These are phyloP conservation scores for Hortiboletus flavorubellus DNA, from an alignment of 768 basidiomycete genomes.

Conservation along the genomic window DNA sequence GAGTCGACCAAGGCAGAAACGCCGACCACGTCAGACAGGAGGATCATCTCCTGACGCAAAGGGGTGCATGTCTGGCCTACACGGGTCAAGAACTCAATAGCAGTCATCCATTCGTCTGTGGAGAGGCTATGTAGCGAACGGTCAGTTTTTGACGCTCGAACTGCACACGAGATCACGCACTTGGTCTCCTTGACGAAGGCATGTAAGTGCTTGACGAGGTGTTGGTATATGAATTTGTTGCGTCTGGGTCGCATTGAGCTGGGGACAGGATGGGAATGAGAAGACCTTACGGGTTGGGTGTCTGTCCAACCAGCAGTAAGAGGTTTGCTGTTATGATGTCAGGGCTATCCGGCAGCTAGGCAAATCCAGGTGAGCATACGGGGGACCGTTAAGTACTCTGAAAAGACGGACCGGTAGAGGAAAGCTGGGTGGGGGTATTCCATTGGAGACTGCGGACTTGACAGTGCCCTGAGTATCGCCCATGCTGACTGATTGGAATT, in stretches of 20 bases:
- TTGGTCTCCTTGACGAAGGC: constrained; percentile 70
- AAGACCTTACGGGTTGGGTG: constrained; percentile 38
- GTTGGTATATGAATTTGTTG: constrained; percentile 45
- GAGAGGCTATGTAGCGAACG: constrained; percentile 45
- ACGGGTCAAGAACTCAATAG: constrained; percentile 75
- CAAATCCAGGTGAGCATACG: constrained; percentile 1
- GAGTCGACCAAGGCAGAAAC: constrained; percentile 75
- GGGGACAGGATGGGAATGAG: neutral
- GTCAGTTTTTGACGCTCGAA: neutral
- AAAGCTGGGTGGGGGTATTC: constrained; percentile 36
- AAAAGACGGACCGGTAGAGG: constrained; percentile 37
- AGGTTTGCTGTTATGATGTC: constrained; percentile 51
- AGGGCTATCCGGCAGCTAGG: constrained; percentile 45
- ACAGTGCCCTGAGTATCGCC: neutral
- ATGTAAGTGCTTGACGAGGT: constrained; percentile 66
- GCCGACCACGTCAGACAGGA: constrained; percentile 80
- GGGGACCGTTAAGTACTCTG: neutral
- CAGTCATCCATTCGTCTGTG: constrained; percentile 81
- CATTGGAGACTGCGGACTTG: constrained; percentile 37
- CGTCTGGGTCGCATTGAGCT: constrained; percentile 29
- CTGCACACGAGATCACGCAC: constrained; percentile 25
- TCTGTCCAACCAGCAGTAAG: constrained; percentile 36
- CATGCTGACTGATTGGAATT: constrained; percentile 7
- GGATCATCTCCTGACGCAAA: constrained; percentile 75
- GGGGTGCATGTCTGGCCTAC: constrained; percentile 72